These are phyloP conservation scores for Paramecium tetraurelia DNA, from an alignment of 73 alveolate genomes.

Conservation along the genomic window DNA sequence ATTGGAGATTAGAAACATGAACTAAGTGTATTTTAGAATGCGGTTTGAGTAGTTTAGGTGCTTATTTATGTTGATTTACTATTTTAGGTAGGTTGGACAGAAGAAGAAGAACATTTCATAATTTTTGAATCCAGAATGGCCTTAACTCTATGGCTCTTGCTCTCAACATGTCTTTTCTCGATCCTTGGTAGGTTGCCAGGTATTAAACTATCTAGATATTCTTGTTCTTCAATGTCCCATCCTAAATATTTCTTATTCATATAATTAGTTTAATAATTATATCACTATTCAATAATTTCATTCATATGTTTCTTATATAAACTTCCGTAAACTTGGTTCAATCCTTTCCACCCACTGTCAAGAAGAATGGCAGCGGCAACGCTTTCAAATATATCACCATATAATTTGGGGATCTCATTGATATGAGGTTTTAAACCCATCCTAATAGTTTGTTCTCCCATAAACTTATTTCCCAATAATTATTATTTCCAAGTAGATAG, in stretches of 20 bases:
- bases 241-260: not conserved
- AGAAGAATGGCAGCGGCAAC: not conserved
- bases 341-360: constrained; percentile 32
- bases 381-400: constrained; percentile 41
- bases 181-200: not conserved
- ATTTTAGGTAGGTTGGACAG: not conserved
- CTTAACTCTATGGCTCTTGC: not conserved
- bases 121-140: not conserved
- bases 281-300: not conserved
- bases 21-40: not conserved
- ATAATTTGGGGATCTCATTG: not conserved
- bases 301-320: not conserved
- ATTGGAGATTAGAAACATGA: not conserved
- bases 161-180: not conserved
- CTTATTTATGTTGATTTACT: not conserved
- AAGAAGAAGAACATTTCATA: not conserved
- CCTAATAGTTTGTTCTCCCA: constrained; percentile 7
- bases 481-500: not conserved
- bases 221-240: constrained; percentile 11
- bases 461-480: not conserved
- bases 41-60: not conserved
- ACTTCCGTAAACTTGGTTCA: not conserved
- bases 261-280: not conserved
- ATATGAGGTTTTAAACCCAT: not conserved
- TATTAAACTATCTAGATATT: not conserved